Evolutionary conservation across 805 yeast species (phyloP).

Genomic region (Blastobotrys attinorum): DNA sequence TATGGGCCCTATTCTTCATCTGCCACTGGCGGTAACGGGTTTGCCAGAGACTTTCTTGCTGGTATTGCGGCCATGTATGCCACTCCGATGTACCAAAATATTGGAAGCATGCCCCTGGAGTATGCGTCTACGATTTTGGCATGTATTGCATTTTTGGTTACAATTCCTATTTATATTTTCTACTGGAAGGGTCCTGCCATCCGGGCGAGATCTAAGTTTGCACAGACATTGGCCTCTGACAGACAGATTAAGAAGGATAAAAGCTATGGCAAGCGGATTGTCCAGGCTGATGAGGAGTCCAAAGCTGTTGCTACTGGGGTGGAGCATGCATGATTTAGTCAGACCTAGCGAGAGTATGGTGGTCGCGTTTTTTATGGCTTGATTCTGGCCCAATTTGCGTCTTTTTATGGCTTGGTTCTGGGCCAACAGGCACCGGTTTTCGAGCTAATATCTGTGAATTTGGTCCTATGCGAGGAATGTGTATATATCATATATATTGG

Average conservation of each 20-base stretch:
- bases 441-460: no score
- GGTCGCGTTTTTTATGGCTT: no score
- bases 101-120: constrained; percentile 29
- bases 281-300: no score
- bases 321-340: no score
- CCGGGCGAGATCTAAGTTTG: constrained; percentile 31
- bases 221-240: constrained; percentile 19
- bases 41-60: constrained; percentile 36
- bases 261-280: no score
- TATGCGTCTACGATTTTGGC: constrained; percentile 37
- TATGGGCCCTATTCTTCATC: constrained; percentile 38
- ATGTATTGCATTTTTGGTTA: constrained; percentile 30
- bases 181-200: constrained; percentile 36
- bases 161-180: constrained; percentile 33
- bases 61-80: constrained; percentile 35
- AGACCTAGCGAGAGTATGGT: no score
- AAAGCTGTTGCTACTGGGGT: no score
- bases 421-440: no score
- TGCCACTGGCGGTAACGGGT: constrained; percentile 39
- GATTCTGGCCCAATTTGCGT: no score
- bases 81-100: constrained; percentile 32
- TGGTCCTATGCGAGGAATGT: no score
- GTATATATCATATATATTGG: no score
- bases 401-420: no score
- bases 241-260: not conserved